A percentile compares a stretch with the other conserved stretches of the same genome.
These are phyloP conservation scores for Stemphylium vesicarium DNA, from an alignment of 2,329 filamentous ascomycete species.

Conservation along the genomic window DNA sequence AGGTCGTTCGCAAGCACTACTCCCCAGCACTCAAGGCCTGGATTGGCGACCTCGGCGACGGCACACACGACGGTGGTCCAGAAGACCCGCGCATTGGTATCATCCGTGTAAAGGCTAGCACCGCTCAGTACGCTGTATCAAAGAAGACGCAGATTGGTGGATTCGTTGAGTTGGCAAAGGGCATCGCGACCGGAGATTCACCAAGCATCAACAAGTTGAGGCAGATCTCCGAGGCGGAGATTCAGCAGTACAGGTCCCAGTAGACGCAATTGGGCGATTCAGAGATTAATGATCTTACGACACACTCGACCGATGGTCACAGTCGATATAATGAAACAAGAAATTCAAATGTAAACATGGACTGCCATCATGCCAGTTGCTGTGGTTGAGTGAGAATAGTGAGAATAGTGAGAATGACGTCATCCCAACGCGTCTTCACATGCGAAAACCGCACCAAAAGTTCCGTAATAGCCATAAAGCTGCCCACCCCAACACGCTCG, in stretches of 20 bases:
- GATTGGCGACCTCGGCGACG: constrained; percentile 81
- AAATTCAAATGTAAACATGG: background rate
- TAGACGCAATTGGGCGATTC: constrained; percentile 14
- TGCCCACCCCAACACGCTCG: background rate
- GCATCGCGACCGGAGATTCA: constrained; percentile 72
- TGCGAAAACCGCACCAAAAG: constrained; percentile 7
- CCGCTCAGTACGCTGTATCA: constrained; percentile 73
- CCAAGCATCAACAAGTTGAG: constrained; percentile 77
- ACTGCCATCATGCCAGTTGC: background rate
- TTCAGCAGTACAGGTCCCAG: constrained; percentile 45
- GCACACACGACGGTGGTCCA: constrained; percentile 79
- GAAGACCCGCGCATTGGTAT: constrained; percentile 82
- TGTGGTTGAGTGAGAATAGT: background rate
- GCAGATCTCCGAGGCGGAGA: constrained; percentile 66
- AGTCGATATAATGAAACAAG: background rate
- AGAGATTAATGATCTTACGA: background rate
- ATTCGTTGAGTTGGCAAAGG: constrained; percentile 75
- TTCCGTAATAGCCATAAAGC: constrained; percentile 1
- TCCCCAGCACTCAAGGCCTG: constrained; percentile 76
- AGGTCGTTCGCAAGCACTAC: constrained; percentile 72
- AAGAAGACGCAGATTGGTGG: constrained; percentile 68
- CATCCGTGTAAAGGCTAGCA: constrained; percentile 76
- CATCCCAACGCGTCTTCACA: constrained; percentile 12
- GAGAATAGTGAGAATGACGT: constrained; percentile 12
- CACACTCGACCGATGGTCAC: background rate